A percentile compares a stretch with the other conserved stretches of the same genome.
Conservation (phyloP, 768 basidiomycete species). For the Suillus subaureus region DNA sequence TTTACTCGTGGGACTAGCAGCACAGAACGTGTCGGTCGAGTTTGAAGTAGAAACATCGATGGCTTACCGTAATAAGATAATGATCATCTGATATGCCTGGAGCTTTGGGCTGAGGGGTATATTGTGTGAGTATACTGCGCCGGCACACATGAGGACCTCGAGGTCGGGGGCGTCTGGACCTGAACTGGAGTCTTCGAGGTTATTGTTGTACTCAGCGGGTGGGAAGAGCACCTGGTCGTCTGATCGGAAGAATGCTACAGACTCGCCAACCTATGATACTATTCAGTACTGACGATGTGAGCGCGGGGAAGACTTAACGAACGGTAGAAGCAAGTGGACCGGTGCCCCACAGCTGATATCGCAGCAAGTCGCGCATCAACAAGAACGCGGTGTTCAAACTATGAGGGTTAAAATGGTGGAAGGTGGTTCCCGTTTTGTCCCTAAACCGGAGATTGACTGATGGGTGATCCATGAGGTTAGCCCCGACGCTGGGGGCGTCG, state of each 20-base stretch:
- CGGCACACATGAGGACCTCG: slow-evolving; percentile 26
- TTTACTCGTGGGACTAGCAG: slow-evolving; percentile 43
- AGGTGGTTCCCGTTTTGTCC: slow-evolving; percentile 48
- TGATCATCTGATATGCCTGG: slow-evolving; percentile 22
- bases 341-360: slow-evolving; percentile 46
- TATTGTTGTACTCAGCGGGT: slow-evolving; percentile 26
- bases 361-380: slow-evolving; percentile 34
- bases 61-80: slow-evolving; percentile 28
- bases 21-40: neutral
- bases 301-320: neutral
- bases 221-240: slow-evolving; percentile 35
- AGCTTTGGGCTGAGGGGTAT: neutral
- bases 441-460: slow-evolving; percentile 53
- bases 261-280: slow-evolving; percentile 27
- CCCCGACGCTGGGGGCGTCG: slow-evolving; percentile 75
- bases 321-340: slow-evolving; percentile 62
- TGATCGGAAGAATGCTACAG: slow-evolving; percentile 34
- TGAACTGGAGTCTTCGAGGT: slow-evolving; percentile 33
- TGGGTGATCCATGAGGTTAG: slow-evolving; percentile 71
- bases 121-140: neutral
- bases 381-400: slow-evolving; percentile 23
- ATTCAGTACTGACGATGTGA: slow-evolving; percentile 1
- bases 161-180: slow-evolving; percentile 33
- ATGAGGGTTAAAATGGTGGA: slow-evolving; percentile 40
- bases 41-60: neutral